Evolutionary conservation across 305 asterid genomes (phyloP).

Genomic region (Fraxinus ornus): DNA sequence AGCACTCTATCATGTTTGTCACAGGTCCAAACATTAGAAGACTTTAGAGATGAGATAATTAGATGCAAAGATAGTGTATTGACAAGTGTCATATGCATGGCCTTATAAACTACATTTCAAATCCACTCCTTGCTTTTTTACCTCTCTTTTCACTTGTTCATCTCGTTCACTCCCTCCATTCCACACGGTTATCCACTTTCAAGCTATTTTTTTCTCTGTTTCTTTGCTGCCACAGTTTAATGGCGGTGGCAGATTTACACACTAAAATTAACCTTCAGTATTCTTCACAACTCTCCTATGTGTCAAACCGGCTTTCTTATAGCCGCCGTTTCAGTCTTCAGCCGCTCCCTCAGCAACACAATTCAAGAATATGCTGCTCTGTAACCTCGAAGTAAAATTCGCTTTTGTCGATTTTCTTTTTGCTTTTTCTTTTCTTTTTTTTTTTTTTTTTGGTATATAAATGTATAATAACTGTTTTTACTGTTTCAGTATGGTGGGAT

Average conservation of each 20-base stretch:
- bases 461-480: neutral
- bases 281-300: slow-evolving; percentile 56
- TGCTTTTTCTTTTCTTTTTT: neutral
- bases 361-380: slow-evolving; percentile 63
- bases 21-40: neutral
- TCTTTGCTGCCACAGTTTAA: slow-evolving; percentile 30
- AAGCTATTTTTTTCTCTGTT: neutral
- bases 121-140: slow-evolving; percentile 14
- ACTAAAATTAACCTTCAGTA: slow-evolving; percentile 27
- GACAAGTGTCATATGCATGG: slow-evolving; percentile 64
- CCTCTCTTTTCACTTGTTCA: slow-evolving; percentile 4
- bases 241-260: slow-evolving; percentile 71
- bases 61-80: neutral
- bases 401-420: neutral
- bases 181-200: neutral
- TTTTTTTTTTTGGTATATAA: neutral
- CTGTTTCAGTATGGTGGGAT: neutral
- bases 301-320: slow-evolving; percentile 39
- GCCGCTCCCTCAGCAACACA: slow-evolving; percentile 31
- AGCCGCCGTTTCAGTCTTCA: slow-evolving; percentile 37
- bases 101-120: slow-evolving; percentile 55
- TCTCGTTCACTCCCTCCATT: neutral
- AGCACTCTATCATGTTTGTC: neutral
- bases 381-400: slow-evolving; percentile 62
- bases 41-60: slow-evolving; percentile 39